A percentile compares a stretch with the other conserved stretches of the same genome.
Conservation (phyloP, 176 grass and related monocot species). For the Aegilops speltoides region DNA sequence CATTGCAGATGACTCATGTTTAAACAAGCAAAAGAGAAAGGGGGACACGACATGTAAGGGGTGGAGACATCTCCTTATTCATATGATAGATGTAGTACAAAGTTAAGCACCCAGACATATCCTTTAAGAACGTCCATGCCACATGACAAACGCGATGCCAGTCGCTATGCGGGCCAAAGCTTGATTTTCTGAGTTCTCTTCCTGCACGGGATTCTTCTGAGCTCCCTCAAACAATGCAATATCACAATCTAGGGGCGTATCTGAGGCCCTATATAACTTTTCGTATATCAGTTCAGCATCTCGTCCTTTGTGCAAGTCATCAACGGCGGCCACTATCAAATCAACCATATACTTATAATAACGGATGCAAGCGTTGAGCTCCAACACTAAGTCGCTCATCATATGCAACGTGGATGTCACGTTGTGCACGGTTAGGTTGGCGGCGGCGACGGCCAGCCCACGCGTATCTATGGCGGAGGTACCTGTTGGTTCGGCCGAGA, state of each 20-base stretch:
- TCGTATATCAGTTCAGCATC: neutral
- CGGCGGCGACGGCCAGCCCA: neutral
- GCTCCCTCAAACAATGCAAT: neutral
- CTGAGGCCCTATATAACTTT: neutral
- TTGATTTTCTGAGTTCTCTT: neutral
- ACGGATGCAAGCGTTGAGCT: neutral
- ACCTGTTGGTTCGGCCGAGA: neutral
- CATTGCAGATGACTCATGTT: too few relatives aligned
- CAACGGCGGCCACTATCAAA: neutral
- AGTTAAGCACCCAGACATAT: neutral
- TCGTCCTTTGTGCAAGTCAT: neutral
- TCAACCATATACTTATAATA: neutral
- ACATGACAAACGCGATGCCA: neutral
- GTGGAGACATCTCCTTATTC: neutral
- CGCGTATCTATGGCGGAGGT: neutral
- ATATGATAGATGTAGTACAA: neutral
- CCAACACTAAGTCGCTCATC: neutral
- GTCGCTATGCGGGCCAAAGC: neutral
- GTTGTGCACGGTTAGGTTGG: neutral
- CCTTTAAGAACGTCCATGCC: neutral
- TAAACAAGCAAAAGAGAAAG: neutral
- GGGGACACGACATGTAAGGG: neutral
- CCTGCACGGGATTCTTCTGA: neutral
- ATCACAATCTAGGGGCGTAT: neutral
- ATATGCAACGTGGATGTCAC: constrained; percentile 10